These are phyloP conservation scores for Calonectria montana DNA, from an alignment of 2,329 filamentous ascomycete species.

Conservation along the genomic window DNA sequence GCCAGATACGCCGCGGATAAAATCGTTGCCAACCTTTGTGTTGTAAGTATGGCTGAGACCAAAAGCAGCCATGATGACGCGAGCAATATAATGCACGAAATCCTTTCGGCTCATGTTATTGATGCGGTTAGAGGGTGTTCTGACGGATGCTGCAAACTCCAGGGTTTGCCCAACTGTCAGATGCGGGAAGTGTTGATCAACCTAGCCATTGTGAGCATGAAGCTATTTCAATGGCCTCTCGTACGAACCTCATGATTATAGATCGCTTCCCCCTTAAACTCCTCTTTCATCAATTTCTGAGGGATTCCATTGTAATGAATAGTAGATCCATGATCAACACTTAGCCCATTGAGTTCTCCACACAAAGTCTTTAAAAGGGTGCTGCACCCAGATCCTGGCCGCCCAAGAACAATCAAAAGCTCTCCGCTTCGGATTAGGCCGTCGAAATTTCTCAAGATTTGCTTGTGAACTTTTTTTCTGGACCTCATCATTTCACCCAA, in stretches of 20 bases:
- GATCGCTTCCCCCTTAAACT: slow-evolving; percentile 74
- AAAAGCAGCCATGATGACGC: slow-evolving; percentile 77
- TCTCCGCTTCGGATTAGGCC: slow-evolving; percentile 73
- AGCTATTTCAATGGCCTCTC: rapidly evolving
- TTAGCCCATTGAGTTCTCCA: slow-evolving; percentile 69
- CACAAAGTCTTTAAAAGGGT: slow-evolving; percentile 72
- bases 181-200: slow-evolving; percentile 81
- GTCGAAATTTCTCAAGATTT: slow-evolving; percentile 73
- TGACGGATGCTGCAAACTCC: slow-evolving; percentile 76
- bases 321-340: slow-evolving; percentile 59
- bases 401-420: slow-evolving; percentile 75
- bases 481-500: slow-evolving; percentile 66
- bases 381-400: slow-evolving; percentile 73
- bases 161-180: slow-evolving; percentile 81
- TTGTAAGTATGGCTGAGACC: slow-evolving; percentile 78
- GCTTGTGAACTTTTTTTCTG: slow-evolving; percentile 59
- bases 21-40: slow-evolving; percentile 81
- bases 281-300: slow-evolving; percentile 63
- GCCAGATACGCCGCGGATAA: slow-evolving; percentile 77
- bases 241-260: slow-evolving; percentile 76
- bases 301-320: slow-evolving; percentile 74
- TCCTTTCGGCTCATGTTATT: slow-evolving; percentile 70
- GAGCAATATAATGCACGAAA: slow-evolving; percentile 71
- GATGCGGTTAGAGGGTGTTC: slow-evolving; percentile 74
- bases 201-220: slow-evolving; percentile 46